Base-by-base conservation (phyloP, 176 grass and related monocot genomes). In the Triticum turgidum region DNA sequence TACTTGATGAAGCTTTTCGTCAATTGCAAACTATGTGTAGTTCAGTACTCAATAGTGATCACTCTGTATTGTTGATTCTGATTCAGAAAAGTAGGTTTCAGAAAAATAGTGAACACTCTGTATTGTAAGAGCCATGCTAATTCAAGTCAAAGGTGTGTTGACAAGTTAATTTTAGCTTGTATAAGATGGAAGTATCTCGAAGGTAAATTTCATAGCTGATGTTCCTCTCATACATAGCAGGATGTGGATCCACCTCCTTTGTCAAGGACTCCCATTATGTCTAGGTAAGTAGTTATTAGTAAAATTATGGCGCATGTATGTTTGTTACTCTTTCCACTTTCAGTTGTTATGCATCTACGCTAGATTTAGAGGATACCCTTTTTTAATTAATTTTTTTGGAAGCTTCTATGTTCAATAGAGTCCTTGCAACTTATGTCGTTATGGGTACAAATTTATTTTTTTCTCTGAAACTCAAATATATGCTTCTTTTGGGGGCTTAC, bases 401-500 rank as follows among this genome's bases (percentile, higher is more conserved):
- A 15, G 12, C 61, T 63, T 47, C 25, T 65, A 13, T 33, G 49
- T 68, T 34, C 39, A 33, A 34, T 42, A 80, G 8, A 83, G 66
- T 58, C 22, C 58, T 32, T 58, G 45, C 54, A 65, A 30, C 44
- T 47, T 47, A 47, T 47, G 44, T 47, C 11, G 44, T 64, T 85
- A 66, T 76, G 52, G 44, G 11, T 83, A 39, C 13, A 47, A 47
- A 76, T 11, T 5, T 69, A 56, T 22, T 75, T 56, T 81, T 11
- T 73, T 83, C 49, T 27, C 37, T 80, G 5, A 56, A 61, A 65
- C 25, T 85, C 6, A 81, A 47, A 18, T 63, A 80, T 61, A 52
- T 61, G 66, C 80, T 89, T 15, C 21, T 25, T 69, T 68, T 82
- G 39, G 62, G 1, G 17, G 6, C 0, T 82, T 90, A 52, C 91